Evolutionary conservation across 164 flowering plant species (phyloP).

Genomic region (Platanus orientalis): DNA sequence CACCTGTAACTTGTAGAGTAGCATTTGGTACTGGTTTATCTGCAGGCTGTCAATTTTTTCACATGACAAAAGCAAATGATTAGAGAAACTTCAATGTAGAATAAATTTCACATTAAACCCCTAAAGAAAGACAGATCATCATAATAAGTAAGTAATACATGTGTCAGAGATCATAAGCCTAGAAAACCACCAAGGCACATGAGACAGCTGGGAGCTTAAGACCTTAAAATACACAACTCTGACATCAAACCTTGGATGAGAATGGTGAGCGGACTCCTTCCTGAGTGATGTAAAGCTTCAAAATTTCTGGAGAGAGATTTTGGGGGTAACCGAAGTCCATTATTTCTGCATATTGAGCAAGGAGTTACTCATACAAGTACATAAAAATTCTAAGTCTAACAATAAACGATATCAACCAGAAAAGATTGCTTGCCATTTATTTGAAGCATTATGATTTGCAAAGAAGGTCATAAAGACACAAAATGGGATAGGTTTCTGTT

Average conservation of each 20-base stretch:
- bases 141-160: not conserved
- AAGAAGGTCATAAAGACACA: too few relatives aligned
- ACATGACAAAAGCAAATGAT: slow-evolving; percentile 7
- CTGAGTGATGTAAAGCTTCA: slow-evolving; percentile 97
- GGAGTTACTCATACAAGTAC: not conserved
- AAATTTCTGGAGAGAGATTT: slow-evolving; percentile 94
- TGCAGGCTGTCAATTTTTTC: slow-evolving; percentile 43
- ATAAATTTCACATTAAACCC: not conserved
- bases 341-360: slow-evolving; percentile 60
- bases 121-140: not conserved
- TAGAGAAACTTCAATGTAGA: slow-evolving; percentile 1
- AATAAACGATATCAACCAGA: not conserved
- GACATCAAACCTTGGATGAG: slow-evolving; percentile 74
- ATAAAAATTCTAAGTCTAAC: not conserved
- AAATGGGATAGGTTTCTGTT: too few relatives aligned
- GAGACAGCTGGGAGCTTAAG: not conserved
- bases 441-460: not conserved
- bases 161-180: not conserved
- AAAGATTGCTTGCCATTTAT: not conserved
- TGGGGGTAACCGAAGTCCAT: slow-evolving; percentile 99
- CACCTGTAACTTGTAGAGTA: slow-evolving; percentile 98
- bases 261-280: slow-evolving; percentile 99
- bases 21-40: slow-evolving; percentile 98
- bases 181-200: not conserved
- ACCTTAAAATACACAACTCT: not conserved